A percentile compares a stretch with the other conserved stretches of the same genome.
Conservation (phyloP, 768 basidiomycete species). For the Amylocystis lapponica region DNA sequence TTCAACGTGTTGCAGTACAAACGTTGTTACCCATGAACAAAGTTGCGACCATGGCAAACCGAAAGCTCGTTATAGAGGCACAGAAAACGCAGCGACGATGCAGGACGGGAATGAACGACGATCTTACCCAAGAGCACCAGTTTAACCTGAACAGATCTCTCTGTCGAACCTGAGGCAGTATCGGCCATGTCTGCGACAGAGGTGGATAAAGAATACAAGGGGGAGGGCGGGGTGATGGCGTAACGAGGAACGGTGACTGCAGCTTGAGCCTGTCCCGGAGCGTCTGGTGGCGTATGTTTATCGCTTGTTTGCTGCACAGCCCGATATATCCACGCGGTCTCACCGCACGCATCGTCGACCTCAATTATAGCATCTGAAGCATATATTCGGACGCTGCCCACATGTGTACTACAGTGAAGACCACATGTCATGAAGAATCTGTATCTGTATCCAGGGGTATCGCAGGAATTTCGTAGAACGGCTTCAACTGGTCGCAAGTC, state of each 20-base stretch:
- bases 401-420: not conserved
- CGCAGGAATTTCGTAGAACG: slow-evolving; percentile 27
- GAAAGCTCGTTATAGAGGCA: no score
- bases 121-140: slow-evolving; percentile 86
- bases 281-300: slow-evolving; percentile 4
- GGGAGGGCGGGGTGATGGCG: slow-evolving; percentile 14
- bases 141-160: slow-evolving; percentile 96
- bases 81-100: no score
- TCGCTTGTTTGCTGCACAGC: slow-evolving; percentile 2
- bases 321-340: not conserved
- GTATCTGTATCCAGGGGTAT: slow-evolving; percentile 3
- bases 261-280: no score
- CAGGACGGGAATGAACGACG: not conserved
- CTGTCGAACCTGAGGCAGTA: slow-evolving; percentile 63
- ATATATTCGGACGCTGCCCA: not conserved
- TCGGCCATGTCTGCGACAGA: slow-evolving; percentile 52
- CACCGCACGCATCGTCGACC: not conserved
- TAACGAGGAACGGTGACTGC: slow-evolving; percentile 18
- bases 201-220: slow-evolving; percentile 16
- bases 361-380: not conserved
- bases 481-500: slow-evolving; percentile 37
- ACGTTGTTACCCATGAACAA: no score
- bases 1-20: no score
- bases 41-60: no score
- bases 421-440: not conserved